These are phyloP conservation scores for Phlebiopsis gigantea DNA, from an alignment of 768 basidiomycete species.

Conservation along the genomic window DNA sequence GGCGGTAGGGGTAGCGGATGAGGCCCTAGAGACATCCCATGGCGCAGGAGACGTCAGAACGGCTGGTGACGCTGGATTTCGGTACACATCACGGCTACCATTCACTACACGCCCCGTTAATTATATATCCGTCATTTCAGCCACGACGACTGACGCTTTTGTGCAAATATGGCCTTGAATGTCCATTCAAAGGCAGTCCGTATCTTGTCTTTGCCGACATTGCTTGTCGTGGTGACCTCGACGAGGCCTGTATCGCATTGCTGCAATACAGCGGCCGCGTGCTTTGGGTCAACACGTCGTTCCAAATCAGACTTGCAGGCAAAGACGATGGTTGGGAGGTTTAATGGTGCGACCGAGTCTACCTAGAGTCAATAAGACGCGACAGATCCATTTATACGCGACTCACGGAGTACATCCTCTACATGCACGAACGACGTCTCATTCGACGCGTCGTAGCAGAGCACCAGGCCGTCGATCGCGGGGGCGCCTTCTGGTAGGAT, in stretches of 20 bases:
- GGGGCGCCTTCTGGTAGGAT: slow-evolving; percentile 53
- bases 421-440: slow-evolving; percentile 60
- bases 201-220: slow-evolving; percentile 66
- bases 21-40: slow-evolving; percentile 47
- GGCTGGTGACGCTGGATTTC: slow-evolving; percentile 73
- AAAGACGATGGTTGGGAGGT: slow-evolving; percentile 66
- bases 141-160: slow-evolving; percentile 45
- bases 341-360: slow-evolving; percentile 37
- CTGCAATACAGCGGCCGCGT: slow-evolving; percentile 42
- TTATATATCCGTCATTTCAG: background rate
- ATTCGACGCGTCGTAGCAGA: slow-evolving; percentile 80
- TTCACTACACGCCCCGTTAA: background rate
- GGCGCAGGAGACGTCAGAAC: slow-evolving; percentile 44
- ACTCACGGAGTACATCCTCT: slow-evolving; percentile 67
- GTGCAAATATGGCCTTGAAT: slow-evolving; percentile 26
- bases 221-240: slow-evolving; percentile 55
- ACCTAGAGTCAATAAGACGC: slow-evolving; percentile 8
- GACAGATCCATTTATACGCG: background rate
- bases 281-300: slow-evolving; percentile 50
- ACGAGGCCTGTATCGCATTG: slow-evolving; percentile 74
- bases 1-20: slow-evolving; percentile 48
- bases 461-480: slow-evolving; percentile 67
- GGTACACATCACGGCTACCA: slow-evolving; percentile 32
- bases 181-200: slow-evolving; percentile 69
- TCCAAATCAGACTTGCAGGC: slow-evolving; percentile 83